A percentile compares a stretch with the other conserved stretches of the same genome.
Evolutionary conservation across 169 alveolate genomes (phyloP).

Genomic region (Fabrea salina): DNA sequence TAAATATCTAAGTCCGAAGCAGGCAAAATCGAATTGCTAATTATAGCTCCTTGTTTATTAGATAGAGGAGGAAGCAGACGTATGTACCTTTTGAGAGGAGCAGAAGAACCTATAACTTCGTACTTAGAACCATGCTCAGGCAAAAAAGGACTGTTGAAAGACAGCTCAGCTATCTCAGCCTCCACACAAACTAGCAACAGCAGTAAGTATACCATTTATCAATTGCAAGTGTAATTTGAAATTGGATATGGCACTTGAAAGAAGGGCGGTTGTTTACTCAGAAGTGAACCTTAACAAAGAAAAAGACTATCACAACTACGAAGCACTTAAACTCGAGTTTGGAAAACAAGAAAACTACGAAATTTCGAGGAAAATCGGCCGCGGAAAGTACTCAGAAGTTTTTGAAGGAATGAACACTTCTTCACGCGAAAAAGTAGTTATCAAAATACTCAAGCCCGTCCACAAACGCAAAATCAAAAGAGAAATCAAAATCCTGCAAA

Average conservation of each 20-base stretch:
- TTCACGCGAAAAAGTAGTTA: conserved; percentile 84
- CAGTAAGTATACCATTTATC: too few relatives aligned
- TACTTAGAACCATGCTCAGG: conserved; percentile 7
- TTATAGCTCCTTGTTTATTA: background rate
- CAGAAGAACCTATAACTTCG: background rate
- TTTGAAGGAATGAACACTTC: conserved; percentile 89
- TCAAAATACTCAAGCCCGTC: conserved; percentile 95
- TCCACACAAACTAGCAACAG: background rate
- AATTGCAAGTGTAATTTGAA: too few relatives aligned
- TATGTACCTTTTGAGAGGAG: background rate
- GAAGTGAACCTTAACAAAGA: conserved; percentile 80
- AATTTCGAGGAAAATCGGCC: conserved; percentile 94
- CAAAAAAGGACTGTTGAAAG: conserved; percentile 12
- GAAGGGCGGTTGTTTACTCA: conserved; percentile 70
- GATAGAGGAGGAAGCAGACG: background rate
- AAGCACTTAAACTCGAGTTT: conserved; percentile 86
- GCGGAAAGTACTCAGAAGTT: conserved; percentile 99
- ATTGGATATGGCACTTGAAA: too few relatives aligned
- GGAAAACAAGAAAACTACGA: conserved; percentile 92
- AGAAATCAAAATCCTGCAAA: conserved; percentile 95
- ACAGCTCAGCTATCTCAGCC: background rate
- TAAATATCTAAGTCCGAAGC: background rate
- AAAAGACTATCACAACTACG: conserved; percentile 93
- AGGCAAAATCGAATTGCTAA: background rate
- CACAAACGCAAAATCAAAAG: conserved; percentile 94